Evolutionary conservation across 2,329 filamentous ascomycete genomes (phyloP).

Genomic region (Colletotrichum camelliae): DNA sequence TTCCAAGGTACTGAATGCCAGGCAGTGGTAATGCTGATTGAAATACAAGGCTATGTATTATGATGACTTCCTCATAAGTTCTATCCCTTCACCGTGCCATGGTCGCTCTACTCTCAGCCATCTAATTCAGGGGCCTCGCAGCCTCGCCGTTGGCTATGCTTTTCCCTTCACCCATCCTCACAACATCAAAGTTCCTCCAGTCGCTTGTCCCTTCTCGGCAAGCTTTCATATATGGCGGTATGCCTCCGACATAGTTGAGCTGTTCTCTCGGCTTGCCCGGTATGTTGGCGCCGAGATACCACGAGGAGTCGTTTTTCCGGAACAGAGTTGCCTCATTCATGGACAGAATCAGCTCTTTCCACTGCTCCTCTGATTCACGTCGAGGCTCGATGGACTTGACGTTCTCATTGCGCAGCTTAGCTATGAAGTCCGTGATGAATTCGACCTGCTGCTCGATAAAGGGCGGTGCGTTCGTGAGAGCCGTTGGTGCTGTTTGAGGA

Average conservation of each 20-base stretch:
- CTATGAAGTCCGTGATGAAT: constrained; percentile 15
- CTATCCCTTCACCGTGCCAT: background rate
- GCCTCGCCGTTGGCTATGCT: background rate
- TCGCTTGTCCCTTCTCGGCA: constrained; percentile 7
- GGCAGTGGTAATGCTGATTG: background rate
- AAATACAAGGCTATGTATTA: background rate
- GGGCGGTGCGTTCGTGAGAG: constrained; percentile 23
- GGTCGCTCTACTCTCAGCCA: background rate
- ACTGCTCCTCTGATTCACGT: constrained; percentile 6
- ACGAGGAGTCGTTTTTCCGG: constrained; percentile 20
- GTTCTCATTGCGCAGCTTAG: constrained; percentile 6
- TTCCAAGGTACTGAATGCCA: background rate
- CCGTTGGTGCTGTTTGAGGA: constrained; percentile 15
- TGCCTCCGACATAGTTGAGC: constrained; percentile 24
- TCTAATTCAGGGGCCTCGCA: background rate
- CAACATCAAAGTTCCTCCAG: constrained; percentile 4
- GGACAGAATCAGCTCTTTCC: constrained; percentile 19
- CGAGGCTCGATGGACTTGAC: constrained; percentile 22
- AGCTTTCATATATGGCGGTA: constrained; percentile 14
- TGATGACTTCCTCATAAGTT: background rate
- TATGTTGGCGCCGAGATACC: constrained; percentile 29
- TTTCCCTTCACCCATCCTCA: background rate
- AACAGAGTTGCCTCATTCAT: constrained; percentile 23
- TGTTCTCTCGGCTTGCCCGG: constrained; percentile 25
- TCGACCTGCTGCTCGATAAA: constrained; percentile 23